phyloP scores from a whole-genome alignment of 2,329 filamentous ascomycete species.

The Trichophyton mentagrophytes region DNA sequence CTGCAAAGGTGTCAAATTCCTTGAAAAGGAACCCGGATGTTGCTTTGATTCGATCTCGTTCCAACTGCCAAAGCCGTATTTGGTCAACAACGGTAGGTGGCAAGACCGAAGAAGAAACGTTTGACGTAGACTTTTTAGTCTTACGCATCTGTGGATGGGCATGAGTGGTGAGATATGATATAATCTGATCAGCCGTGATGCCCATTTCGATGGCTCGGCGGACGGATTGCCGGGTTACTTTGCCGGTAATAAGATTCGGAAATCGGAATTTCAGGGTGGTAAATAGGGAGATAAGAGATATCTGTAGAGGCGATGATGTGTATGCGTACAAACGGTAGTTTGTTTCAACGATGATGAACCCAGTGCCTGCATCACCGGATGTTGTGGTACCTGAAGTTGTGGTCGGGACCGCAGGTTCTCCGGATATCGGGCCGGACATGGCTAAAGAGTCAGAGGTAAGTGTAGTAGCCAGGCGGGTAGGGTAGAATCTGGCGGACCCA shows the following conservation, averaged over 20 bases:
- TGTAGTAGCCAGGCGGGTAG: slow-evolving; percentile 85
- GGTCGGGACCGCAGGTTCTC: slow-evolving; percentile 39
- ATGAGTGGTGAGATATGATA: slow-evolving; percentile 80
- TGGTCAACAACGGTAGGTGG: slow-evolving; percentile 96
- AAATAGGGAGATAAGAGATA: slow-evolving; percentile 85
- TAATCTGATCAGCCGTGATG: slow-evolving; percentile 91
- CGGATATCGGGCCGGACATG: slow-evolving; percentile 58
- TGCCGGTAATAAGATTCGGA: slow-evolving; percentile 84
- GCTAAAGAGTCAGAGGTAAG: slow-evolving; percentile 66
- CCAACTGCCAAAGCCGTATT: slow-evolving; percentile 93
- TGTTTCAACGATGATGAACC: slow-evolving; percentile 91
- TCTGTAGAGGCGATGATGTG: slow-evolving; percentile 84
- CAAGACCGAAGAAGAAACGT: slow-evolving; percentile 50
- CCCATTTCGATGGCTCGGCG: slow-evolving; percentile 75
- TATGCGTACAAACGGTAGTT: slow-evolving; percentile 98
- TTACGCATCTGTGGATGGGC: slow-evolving; percentile 89
- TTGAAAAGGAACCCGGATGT: slow-evolving; percentile 76
- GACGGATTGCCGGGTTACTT: slow-evolving; percentile 78
- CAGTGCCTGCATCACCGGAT: slow-evolving; percentile 32
- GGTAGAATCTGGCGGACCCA: slow-evolving; percentile 54
- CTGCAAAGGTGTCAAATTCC: slow-evolving; percentile 63
- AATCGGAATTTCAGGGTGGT: slow-evolving; percentile 78
- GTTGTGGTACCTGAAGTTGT: slow-evolving; percentile 24
- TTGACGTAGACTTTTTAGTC: slow-evolving; percentile 34
- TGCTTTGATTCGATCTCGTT: slow-evolving; percentile 85